Percentiles rank a stretch among this genome's conserved stretches.
These are phyloP conservation scores for Geranomyces variabilis DNA, from an alignment of 192 early-diverging fungal species.

Conservation along the genomic window DNA sequence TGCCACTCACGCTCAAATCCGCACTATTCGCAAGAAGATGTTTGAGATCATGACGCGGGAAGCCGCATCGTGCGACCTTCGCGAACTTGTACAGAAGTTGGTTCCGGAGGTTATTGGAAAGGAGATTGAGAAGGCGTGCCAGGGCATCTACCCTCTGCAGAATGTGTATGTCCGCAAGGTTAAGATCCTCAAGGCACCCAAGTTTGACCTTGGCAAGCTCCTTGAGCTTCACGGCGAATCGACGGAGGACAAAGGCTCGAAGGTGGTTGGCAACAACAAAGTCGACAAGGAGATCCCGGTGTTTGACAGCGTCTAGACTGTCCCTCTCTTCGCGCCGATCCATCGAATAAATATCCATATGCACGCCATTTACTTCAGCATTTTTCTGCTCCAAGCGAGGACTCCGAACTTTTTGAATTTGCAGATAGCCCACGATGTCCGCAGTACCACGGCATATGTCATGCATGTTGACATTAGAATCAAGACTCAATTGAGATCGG, in stretches of 20 bases:
- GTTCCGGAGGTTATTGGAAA: slow-evolving; percentile 96
- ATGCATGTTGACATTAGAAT: background rate
- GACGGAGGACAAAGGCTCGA: slow-evolving; percentile 72
- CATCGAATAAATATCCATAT: too few relatives aligned
- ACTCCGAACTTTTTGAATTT: too few relatives aligned
- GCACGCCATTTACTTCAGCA: too few relatives aligned
- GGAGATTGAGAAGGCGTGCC: slow-evolving; percentile 96
- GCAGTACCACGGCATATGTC: too few relatives aligned
- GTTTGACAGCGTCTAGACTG: slow-evolving; percentile 39
- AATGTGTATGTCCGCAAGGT: slow-evolving; percentile 96
- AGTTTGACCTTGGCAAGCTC: slow-evolving; percentile 94
- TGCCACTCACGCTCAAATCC: slow-evolving; percentile 95
- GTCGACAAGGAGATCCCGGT: slow-evolving; percentile 79
- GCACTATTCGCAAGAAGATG: slow-evolving; percentile 99
- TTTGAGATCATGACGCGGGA: slow-evolving; percentile 95
- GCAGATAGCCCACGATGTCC: too few relatives aligned
- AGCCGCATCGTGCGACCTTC: slow-evolving; percentile 85
- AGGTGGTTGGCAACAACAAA: slow-evolving; percentile 74
- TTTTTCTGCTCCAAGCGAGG: too few relatives aligned
- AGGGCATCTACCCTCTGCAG: slow-evolving; percentile 97
- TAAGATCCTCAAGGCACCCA: slow-evolving; percentile 98
- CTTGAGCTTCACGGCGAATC: slow-evolving; percentile 95
- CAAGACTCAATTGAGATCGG: too few relatives aligned
- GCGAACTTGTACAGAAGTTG: slow-evolving; percentile 95
- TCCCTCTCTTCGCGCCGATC: too few relatives aligned